Base-by-base conservation (phyloP, 2,329 filamentous ascomycete species). In the Trichoderma oligosporum region DNA sequence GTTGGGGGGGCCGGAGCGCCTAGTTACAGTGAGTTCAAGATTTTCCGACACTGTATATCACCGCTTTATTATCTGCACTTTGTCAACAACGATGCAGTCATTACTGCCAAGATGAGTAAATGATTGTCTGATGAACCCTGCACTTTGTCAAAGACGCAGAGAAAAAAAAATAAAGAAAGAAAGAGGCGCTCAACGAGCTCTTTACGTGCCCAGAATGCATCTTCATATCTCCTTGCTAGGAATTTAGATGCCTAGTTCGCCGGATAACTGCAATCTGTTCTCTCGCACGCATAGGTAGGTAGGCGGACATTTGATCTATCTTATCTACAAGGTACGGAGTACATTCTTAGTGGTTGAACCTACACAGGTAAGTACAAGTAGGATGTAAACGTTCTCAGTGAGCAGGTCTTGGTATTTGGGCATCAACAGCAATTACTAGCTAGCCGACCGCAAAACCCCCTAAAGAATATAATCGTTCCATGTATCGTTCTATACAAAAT, bases 21-120 rank as follows among this genome's bases (percentile, higher is more conserved):
- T 39, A 31, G 33, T 24, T 20, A 46, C 52, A 55, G 52, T 46
- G 11, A 1, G 52, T n/a, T 24, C 7, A 44, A 25, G 12, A 8
- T 22, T 38, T 54, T 9, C 24, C 12, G 9, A 2, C 31, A 57
- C 54, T 24, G 54, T 56, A n/a, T 36, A 56, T 48, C 44, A 56
- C 53, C 45, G 54, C 54, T 33, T 35, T 36, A 18, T n/a, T 18
- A 20, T 33, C 24, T 44, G 22, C 25, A 42, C 39, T 42, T 31
- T 22, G 54, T 51, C 35, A 44, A 44, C 46, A 36, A 44, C 46
- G 45, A 31, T 33, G 54, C 54, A 49, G 20, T 42, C 54, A 22
- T 42, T 38, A n/a, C n/a, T n/a, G n/a, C n/a, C 16, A 18, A 22
- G 6, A n/a, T n/a, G n/a, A n/a, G n/a, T 35, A 35, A 14, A n/a